phyloP scores from a whole-genome alignment of 2,329 filamentous ascomycete genomes.

The Aureobasidium pullulans region DNA sequence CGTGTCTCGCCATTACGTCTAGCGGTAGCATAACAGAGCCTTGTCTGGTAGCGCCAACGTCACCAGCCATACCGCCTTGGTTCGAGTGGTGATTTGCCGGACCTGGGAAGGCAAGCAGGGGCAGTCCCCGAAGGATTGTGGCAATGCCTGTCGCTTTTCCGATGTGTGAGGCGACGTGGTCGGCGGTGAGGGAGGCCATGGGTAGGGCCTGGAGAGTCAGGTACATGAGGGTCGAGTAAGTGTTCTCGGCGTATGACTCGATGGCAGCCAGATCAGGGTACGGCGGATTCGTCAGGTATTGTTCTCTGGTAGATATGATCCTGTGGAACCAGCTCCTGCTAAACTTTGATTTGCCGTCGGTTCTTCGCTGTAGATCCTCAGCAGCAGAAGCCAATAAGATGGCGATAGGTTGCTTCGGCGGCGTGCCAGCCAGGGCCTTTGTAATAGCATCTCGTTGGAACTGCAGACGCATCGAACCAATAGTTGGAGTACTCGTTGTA shows the following conservation, averaged over 20 bases:
- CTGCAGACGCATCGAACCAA: constrained; percentile 82
- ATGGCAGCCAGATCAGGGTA: constrained; percentile 66
- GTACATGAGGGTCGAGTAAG: constrained; percentile 89
- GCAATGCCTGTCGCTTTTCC: constrained; percentile 89
- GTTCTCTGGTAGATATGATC: constrained; percentile 73
- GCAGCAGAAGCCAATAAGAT: constrained; percentile 71
- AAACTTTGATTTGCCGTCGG: constrained; percentile 41
- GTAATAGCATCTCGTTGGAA: constrained; percentile 88
- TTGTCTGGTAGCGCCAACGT: constrained; percentile 40
- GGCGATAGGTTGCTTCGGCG: constrained; percentile 86
- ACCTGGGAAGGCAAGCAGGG: constrained; percentile 74
- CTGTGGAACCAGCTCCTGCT: constrained; percentile 54
- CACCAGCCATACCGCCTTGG: constrained; percentile 33
- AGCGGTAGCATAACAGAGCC: constrained; percentile 73
- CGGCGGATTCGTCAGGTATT: constrained; percentile 74
- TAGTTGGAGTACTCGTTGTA: constrained; percentile 76
- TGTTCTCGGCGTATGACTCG: constrained; percentile 88
- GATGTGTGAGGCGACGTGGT: constrained; percentile 90
- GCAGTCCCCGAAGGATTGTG: constrained; percentile 78
- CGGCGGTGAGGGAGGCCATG: constrained; percentile 72
- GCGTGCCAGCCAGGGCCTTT: constrained; percentile 66
- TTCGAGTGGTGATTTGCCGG: constrained; percentile 51
- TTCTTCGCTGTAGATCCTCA: constrained; percentile 44
- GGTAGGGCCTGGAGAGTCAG: constrained; percentile 73
- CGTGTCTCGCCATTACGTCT: constrained; percentile 77